Evolutionary conservation across 768 basidiomycete genomes (phyloP), one percentile per base, ranked within the genome.

Genomic region (Kwoniella dendrophila): DNA sequence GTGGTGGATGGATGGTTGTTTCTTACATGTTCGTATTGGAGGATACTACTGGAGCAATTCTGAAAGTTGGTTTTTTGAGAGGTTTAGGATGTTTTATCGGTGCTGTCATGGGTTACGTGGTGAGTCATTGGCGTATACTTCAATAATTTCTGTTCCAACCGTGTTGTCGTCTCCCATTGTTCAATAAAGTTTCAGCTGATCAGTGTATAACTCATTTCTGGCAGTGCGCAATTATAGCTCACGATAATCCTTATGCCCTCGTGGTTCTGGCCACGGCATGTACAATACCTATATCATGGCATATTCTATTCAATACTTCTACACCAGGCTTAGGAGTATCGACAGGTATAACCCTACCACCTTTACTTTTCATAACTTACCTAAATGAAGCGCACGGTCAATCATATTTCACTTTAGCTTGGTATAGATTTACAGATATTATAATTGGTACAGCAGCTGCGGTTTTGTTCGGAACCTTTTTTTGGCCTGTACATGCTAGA

Each of bases 21-120:
- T 76, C 74, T 45, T 77, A 74, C 61, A 70, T 77, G 57, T 78
- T 76, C 49, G 78, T 80, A 1, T 49, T 80, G 47, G 78, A 80
- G 24, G 66, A 70, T 3, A 73, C 73, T 18, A 78, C 77, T 1
- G 79, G 79, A 1, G 78, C 77, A 10, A 80, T 72, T 6, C 65
- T 78, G 50, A 61, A 70, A 29, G 58, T 79, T 10, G 78, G 77
- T 0, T 59, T 78, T n/a, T 73, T 69, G 40, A 61, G 79, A 48
- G 59, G 73, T 3, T 53, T 73, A 3, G 79, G 79, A 12, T 79
- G 78, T 2, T 64, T 80, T 32, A 38, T 66, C 1, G 79, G 79
- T 0, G 76, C 78, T 0, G 55, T 80, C 10, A 45, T 68, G 0
- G 78, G 66, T 4, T 77, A 67, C 53, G 62, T 80, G 14, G 75